Evolutionary conservation across 31 red algal genomes (phyloP).

Genomic region (Pterothamnion heteromorphum): DNA sequence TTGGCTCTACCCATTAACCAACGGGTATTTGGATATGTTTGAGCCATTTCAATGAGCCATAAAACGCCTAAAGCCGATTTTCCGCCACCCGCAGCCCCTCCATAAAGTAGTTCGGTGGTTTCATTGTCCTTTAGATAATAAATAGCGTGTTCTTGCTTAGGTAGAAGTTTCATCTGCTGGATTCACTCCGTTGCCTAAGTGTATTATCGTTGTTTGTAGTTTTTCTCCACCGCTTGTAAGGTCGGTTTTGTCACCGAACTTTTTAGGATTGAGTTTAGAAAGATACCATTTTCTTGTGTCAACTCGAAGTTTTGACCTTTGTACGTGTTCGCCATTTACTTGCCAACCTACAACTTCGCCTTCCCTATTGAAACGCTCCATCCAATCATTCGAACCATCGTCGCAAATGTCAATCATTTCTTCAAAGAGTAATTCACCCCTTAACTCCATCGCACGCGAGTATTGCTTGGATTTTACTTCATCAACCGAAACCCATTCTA

Average conservation of each 20-base stretch:
- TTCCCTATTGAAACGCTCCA: not conserved
- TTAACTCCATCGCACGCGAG: not conserved
- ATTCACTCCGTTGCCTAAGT: slow-evolving; percentile 1
- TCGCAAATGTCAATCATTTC: not conserved
- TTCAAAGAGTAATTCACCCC: not conserved
- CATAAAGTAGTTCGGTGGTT: not conserved
- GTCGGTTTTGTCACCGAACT: not conserved
- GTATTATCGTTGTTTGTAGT: not conserved
- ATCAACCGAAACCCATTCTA: not conserved
- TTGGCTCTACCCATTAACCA: slow-evolving; percentile 16
- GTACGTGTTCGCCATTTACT: not conserved
- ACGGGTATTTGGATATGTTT: not conserved
- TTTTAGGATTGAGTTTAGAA: not conserved
- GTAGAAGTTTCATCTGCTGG: not conserved
- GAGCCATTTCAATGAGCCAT: slow-evolving; percentile 21
- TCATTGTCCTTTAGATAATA: slow-evolving; percentile 8
- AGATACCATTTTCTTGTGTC: slow-evolving; percentile 12
- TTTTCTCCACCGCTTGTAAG: not conserved
- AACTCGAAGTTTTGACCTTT: slow-evolving; percentile 13
- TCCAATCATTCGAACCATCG: not conserved
- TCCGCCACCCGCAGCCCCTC: not conserved
- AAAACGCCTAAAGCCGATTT: not conserved
- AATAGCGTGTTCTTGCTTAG: not conserved
- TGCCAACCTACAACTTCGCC: not conserved
- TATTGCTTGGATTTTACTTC: slow-evolving; percentile 15